Evolutionary conservation across 1,139 yeast species (phyloP).

Genomic region (Entelexis sorbosivorans): DNA sequence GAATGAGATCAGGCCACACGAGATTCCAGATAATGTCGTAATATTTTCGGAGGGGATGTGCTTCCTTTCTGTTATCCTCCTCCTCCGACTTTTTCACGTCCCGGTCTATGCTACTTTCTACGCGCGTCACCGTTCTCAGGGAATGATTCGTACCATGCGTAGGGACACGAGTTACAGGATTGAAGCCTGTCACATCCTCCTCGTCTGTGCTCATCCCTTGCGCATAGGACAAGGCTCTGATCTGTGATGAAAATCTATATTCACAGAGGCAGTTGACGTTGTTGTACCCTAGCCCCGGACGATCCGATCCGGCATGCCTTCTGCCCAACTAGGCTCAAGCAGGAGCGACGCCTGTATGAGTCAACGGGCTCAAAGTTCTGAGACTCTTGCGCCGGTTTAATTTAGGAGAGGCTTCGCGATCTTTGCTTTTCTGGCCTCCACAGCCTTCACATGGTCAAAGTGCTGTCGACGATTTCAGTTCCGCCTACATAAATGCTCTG

Average conservation of each 20-base stretch:
- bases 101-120: constrained; percentile 4
- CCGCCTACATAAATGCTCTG: too few relatives aligned
- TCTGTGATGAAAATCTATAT: background rate
- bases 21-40: constrained; percentile 9
- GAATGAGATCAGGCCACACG: constrained; percentile 25
- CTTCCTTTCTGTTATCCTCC: background rate
- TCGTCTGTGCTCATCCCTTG: background rate
- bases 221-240: background rate
- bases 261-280: background rate
- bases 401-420: too few relatives aligned
- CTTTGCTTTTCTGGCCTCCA: too few relatives aligned
- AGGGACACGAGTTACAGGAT: background rate
- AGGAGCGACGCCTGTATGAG: too few relatives aligned
- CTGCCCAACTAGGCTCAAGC: background rate
- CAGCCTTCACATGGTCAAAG: too few relatives aligned
- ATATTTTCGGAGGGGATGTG: background rate
- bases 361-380: too few relatives aligned
- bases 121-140: background rate
- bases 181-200: background rate
- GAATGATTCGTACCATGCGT: background rate
- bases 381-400: too few relatives aligned
- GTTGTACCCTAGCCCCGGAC: background rate
- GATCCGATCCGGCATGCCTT: background rate
- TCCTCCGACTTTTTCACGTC: constrained; percentile 8
- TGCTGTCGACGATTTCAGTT: too few relatives aligned